Percentiles rank a stretch among this genome's conserved stretches.
These are phyloP conservation scores for Monosporascus cannonballus DNA, from an alignment of 2,329 filamentous ascomycete species.

Conservation along the genomic window DNA sequence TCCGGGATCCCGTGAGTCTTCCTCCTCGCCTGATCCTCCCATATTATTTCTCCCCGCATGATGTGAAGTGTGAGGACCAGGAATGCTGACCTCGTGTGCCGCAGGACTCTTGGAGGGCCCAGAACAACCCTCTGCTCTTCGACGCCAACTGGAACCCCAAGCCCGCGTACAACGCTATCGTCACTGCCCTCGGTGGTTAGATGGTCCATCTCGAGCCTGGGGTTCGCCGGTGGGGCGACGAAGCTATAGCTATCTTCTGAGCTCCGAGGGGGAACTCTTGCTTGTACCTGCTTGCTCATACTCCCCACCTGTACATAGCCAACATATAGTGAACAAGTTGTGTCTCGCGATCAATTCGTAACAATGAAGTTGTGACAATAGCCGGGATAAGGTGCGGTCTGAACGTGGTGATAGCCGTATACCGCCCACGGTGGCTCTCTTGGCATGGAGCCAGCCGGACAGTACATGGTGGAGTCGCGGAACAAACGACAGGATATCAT, in stretches of 20 bases:
- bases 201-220: background rate
- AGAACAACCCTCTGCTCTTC: conserved; percentile 46
- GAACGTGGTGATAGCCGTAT: background rate
- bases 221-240: background rate
- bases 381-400: too few species aligned
- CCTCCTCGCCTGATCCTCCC: conserved; percentile 1
- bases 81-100: background rate
- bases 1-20: conserved; percentile 34
- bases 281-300: background rate
- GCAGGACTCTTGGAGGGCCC: conserved; percentile 45
- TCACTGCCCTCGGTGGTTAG: conserved; percentile 24
- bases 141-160: conserved; percentile 46
- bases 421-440: background rate
- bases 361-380: background rate
- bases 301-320: background rate
- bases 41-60: background rate
- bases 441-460: background rate
- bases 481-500: conserved; percentile 10
- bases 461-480: background rate
- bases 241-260: too few species aligned
- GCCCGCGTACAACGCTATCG: conserved; percentile 43
- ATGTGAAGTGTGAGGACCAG: too few species aligned
- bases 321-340: background rate
- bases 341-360: background rate
- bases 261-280: background rate